Conservation (phyloP, 805 yeast species). For the Scheffersomyces lignosus region DNA sequence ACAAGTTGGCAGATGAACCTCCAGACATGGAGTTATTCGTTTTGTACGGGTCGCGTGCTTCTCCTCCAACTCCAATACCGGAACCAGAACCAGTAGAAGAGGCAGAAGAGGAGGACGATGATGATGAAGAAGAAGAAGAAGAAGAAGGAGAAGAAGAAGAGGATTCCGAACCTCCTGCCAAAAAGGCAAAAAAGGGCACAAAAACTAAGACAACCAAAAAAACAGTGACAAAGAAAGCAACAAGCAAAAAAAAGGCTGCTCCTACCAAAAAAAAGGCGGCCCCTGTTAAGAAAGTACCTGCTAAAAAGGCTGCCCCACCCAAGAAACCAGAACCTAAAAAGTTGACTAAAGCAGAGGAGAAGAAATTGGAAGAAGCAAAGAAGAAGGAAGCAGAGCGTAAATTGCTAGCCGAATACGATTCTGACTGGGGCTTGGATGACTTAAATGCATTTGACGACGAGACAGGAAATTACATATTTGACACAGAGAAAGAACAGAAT, state of each 20-base stretch:
- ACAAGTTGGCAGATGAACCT: constrained; percentile 50
- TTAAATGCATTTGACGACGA: constrained; percentile 22
- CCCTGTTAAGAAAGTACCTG: neutral
- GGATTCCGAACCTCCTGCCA: constrained; percentile 1
- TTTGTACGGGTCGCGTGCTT: constrained; percentile 41
- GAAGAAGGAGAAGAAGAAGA: constrained; percentile 8
- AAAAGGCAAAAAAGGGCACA: constrained; percentile 14
- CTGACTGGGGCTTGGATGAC: constrained; percentile 48
- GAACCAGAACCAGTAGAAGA: constrained; percentile 24
- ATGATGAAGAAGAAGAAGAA: constrained; percentile 16
- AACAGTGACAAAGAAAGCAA: constrained; percentile 5
- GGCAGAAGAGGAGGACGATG: constrained; percentile 14
- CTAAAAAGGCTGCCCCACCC: neutral
- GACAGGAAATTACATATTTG: constrained; percentile 36
- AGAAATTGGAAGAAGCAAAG: constrained; percentile 2
- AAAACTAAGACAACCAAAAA: constrained; percentile 10
- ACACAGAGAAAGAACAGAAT: constrained; percentile 28
- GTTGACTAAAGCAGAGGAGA: constrained; percentile 9
- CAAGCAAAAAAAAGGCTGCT: constrained; percentile 17
- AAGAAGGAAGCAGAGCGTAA: constrained; percentile 11
- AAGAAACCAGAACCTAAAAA: constrained; percentile 9
- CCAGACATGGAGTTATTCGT: constrained; percentile 44
- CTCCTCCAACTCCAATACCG: constrained; percentile 42
- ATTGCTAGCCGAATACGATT: constrained; percentile 21
- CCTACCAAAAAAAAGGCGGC: constrained; percentile 23